Conservation (phyloP, 2,329 filamentous ascomycete genomes). For the Alternaria burnsii region DNA sequence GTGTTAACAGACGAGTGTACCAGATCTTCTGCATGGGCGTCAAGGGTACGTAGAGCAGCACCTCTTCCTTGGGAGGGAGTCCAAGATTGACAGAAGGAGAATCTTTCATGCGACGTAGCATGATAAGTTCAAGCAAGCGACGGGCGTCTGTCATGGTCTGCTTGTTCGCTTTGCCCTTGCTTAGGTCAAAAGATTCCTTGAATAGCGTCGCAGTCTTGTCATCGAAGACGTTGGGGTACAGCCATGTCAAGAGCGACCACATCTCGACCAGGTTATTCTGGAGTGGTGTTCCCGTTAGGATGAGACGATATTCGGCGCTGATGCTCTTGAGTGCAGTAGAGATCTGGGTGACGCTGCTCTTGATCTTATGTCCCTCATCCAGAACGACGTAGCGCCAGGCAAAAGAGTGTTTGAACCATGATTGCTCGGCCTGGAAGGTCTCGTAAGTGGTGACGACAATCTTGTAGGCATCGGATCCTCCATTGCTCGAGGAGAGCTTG, state of each 20-base stretch:
- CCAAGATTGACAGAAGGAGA: slow-evolving; percentile 63
- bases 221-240: slow-evolving; percentile 66
- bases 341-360: slow-evolving; percentile 70
- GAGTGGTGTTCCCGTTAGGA: slow-evolving; percentile 64
- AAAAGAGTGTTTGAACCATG: slow-evolving; percentile 87
- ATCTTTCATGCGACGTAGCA: slow-evolving; percentile 67
- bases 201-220: slow-evolving; percentile 61
- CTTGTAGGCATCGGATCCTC: slow-evolving; percentile 44
- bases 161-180: slow-evolving; percentile 62
- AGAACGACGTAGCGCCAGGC: slow-evolving; percentile 99
- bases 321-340: slow-evolving; percentile 55
- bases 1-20: slow-evolving; percentile 66
- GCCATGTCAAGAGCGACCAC: slow-evolving; percentile 66
- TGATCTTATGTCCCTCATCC: slow-evolving; percentile 99
- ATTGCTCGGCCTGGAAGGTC: slow-evolving; percentile 97
- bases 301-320: slow-evolving; percentile 59
- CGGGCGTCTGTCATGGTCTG: slow-evolving; percentile 63
- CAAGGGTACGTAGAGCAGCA: slow-evolving; percentile 65
- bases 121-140: slow-evolving; percentile 63
- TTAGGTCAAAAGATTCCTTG: slow-evolving; percentile 65
- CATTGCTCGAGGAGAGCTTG: slow-evolving; percentile 38
- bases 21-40: slow-evolving; percentile 67
- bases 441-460: slow-evolving; percentile 95
- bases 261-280: slow-evolving; percentile 67
- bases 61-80: slow-evolving; percentile 65